Percentiles rank a stretch among this genome's conserved stretches.
These are phyloP conservation scores for Fraxinus floribunda DNA, from an alignment of 305 asterid genomes.

Conservation along the genomic window DNA sequence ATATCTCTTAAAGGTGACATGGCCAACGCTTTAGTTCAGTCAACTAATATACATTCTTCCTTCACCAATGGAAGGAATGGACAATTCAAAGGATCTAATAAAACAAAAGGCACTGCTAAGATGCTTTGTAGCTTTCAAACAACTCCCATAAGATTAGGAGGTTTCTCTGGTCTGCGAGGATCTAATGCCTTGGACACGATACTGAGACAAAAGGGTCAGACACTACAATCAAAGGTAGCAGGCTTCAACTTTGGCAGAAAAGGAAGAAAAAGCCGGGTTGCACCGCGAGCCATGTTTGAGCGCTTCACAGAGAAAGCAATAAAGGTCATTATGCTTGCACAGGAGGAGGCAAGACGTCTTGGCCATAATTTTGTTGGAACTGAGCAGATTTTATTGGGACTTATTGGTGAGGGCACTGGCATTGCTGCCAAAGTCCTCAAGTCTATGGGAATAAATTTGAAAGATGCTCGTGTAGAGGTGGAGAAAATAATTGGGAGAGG, in stretches of 20 bases:
- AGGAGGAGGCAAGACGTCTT: slow-evolving; percentile 95
- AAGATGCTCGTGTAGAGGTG: slow-evolving; percentile 97
- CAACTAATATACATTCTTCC: slow-evolving; percentile 60
- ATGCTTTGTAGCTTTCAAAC: slow-evolving; percentile 51
- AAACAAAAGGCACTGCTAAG: slow-evolving; percentile 38
- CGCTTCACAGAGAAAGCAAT: slow-evolving; percentile 97
- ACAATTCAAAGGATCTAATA: slow-evolving; percentile 54
- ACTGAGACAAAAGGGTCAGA: slow-evolving; percentile 37
- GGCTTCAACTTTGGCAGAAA: slow-evolving; percentile 41
- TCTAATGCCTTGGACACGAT: slow-evolving; percentile 64
- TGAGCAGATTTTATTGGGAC: slow-evolving; percentile 86
- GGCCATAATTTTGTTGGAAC: slow-evolving; percentile 98
- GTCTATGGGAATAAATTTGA: slow-evolving; percentile 91
- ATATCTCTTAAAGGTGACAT: slow-evolving; percentile 45
- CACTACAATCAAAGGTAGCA: slow-evolving; percentile 68
- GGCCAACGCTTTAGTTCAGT: slow-evolving; percentile 70
- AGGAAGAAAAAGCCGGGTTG: slow-evolving; percentile 44
- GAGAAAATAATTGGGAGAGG: slow-evolving; percentile 98
- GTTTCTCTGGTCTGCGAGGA: slow-evolving; percentile 69
- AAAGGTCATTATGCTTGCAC: slow-evolving; percentile 96
- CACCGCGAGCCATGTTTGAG: slow-evolving; percentile 88
- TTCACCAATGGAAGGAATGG: slow-evolving; percentile 46
- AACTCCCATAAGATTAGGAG: slow-evolving; percentile 40
- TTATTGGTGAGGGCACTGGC: slow-evolving; percentile 96
- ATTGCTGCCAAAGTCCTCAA: slow-evolving; percentile 97